Evolutionary conservation across 306 rosid genomes (phyloP), one percentile per base, ranked within the genome.

Genomic region (Cucurbita moschata): DNA sequence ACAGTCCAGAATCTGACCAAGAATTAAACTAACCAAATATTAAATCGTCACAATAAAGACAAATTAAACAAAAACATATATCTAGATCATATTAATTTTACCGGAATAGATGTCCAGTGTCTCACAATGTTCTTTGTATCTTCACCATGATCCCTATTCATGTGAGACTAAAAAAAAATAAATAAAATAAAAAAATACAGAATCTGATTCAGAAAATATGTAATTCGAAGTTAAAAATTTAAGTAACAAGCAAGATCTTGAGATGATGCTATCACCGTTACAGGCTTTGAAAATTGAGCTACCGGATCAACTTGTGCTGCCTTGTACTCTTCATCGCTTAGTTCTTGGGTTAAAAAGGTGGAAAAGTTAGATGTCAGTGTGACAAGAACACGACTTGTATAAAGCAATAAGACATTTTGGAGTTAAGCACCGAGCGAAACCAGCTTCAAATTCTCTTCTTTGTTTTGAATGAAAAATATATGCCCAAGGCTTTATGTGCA

Each of bases 201-300:
- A 23, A 35, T 73, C 76, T 68, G 81, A 26, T 51, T 74, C 59
- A 69, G 73, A 76, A 79, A 62, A 30, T 56, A 16, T 5, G 49
- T 12, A 23, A 56, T 16, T 67, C 63, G 44, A 23, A 47, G 15
- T 4, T 8, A 14, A 35, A 35, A 37, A 54, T 63, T 57, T 75
- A 77, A 51, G 58, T 52, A 82, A 77, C 55, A 66, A 15, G 63
- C 75, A 63, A 62, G 26, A 81, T 71, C 65, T 11, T 57, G 44
- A 54, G 46, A 60, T 55, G 78, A 79, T 56, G 75, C 40, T 64
- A 72, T 38, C 89, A 90, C 98, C 79, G 92, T 86, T 42, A 90
- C 97, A 78, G 98, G 98, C 86, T 89, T 90, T 72, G 97, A 76
- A 87, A 94, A 94, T 77, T 94, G 96, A 79, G 96, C 90, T 52